A percentile compares a stretch with the other conserved stretches of the same genome.
Evolutionary conservation across 768 basidiomycete species (phyloP).

Genomic region (Solioccasus polychromus): DNA sequence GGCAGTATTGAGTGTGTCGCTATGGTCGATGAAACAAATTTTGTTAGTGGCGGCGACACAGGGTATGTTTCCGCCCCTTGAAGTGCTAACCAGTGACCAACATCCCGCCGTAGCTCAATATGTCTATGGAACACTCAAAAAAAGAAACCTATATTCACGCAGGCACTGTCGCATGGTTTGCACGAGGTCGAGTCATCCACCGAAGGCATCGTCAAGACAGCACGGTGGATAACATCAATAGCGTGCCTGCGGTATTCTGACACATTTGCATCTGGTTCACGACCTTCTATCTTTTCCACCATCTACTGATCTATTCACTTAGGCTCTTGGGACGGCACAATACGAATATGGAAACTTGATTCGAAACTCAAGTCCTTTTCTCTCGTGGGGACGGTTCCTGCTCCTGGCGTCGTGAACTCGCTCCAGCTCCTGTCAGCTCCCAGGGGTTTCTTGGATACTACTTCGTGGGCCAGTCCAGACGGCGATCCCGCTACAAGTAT

Average conservation of each 20-base stretch:
- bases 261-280: slow-evolving; percentile 81
- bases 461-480: slow-evolving; percentile 36
- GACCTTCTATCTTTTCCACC: background rate
- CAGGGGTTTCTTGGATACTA: slow-evolving; percentile 37
- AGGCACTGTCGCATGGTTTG: slow-evolving; percentile 84
- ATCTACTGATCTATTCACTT: background rate
- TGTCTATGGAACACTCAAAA: slow-evolving; percentile 88
- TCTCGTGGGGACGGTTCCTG: slow-evolving; percentile 58
- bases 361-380: slow-evolving; percentile 74
- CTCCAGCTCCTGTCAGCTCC: slow-evolving; percentile 71
- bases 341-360: slow-evolving; percentile 92
- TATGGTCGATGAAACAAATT: slow-evolving; percentile 93
- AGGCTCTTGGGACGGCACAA: slow-evolving; percentile 93
- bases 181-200: slow-evolving; percentile 67
- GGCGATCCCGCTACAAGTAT: background rate
- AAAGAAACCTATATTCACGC: slow-evolving; percentile 92
- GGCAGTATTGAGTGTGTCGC: slow-evolving; percentile 90
- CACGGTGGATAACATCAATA: slow-evolving; percentile 90
- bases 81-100: background rate
- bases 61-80: slow-evolving; percentile 55
- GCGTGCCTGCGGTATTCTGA: slow-evolving; percentile 86
- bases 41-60: slow-evolving; percentile 93
- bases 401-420: slow-evolving; percentile 84
- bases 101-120: slow-evolving; percentile 53
- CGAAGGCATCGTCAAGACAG: slow-evolving; percentile 71